A percentile compares a stretch with the other conserved stretches of the same genome.
These are phyloP conservation scores for Amphichorda felina DNA, from an alignment of 2,329 filamentous ascomycete genomes.

Conservation along the genomic window DNA sequence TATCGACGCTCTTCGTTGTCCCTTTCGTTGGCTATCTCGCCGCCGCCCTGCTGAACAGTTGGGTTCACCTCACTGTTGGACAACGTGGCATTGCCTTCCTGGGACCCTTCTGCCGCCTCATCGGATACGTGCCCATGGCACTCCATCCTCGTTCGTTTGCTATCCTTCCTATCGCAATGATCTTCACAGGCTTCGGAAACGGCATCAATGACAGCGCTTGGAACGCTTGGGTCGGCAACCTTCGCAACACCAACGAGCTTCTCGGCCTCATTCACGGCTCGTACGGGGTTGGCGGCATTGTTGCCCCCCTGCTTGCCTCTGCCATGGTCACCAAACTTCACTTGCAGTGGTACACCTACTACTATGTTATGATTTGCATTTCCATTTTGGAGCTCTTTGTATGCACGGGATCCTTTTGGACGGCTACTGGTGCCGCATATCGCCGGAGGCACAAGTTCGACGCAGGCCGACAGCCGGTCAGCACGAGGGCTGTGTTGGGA, in stretches of 20 bases:
- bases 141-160: conserved; percentile 38
- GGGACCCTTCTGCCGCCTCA: conserved; percentile 48
- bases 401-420: conserved; percentile 49
- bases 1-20: conserved; percentile 56
- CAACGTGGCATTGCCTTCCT: conserved; percentile 61
- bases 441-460: conserved; percentile 18
- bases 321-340: conserved; percentile 54
- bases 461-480: background rate
- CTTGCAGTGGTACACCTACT: conserved; percentile 61
- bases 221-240: conserved; percentile 55
- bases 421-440: conserved; percentile 44
- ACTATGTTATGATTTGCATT: conserved; percentile 59
- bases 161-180: conserved; percentile 31
- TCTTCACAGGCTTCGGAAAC: conserved; percentile 49
- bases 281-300: conserved; percentile 60
- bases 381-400: conserved; percentile 42
- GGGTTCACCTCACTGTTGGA: conserved; percentile 51
- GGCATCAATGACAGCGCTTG: conserved; percentile 52
- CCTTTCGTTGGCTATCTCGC: conserved; percentile 54
- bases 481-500: background rate
- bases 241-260: conserved; percentile 62
- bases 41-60: conserved; percentile 53
- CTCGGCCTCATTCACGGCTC: conserved; percentile 61
- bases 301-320: conserved; percentile 60
- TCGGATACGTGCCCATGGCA: conserved; percentile 52